These are phyloP conservation scores for Aquilaria agallochum DNA, from an alignment of 441 rosid genomes.

Conservation along the genomic window DNA sequence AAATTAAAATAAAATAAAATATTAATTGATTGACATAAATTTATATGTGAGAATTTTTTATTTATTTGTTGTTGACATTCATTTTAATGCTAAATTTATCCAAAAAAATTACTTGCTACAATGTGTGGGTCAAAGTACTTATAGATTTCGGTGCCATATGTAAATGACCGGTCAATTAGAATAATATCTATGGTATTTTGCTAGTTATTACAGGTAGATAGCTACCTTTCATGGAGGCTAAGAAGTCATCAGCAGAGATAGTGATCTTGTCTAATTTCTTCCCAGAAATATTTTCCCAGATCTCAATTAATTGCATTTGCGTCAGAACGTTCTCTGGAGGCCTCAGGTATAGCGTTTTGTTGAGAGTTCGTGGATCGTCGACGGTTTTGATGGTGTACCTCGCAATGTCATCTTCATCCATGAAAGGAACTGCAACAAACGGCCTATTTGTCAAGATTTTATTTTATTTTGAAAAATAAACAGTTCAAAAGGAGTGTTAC, in stretches of 20 bases:
- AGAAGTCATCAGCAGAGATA: slow-evolving; percentile 41
- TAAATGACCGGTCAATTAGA: slow-evolving; percentile 21
- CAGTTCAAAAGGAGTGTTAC: too few relatives aligned
- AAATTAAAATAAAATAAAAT: too few relatives aligned
- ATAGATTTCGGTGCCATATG: not conserved
- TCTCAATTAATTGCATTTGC: slow-evolving; percentile 45
- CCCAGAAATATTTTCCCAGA: slow-evolving; percentile 56
- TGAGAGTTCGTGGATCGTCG: slow-evolving; percentile 53
- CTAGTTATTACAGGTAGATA: too few relatives aligned
- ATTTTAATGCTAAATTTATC: too few relatives aligned
- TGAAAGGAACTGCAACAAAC: slow-evolving; percentile 29
- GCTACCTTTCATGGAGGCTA: slow-evolving; percentile 53
- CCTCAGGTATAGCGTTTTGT: slow-evolving; percentile 49
- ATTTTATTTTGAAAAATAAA: too few relatives aligned
- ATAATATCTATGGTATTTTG: too few relatives aligned
- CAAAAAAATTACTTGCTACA: not conserved
- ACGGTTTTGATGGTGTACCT: slow-evolving; percentile 52
- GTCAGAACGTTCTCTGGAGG: slow-evolving; percentile 52
- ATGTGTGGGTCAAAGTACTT: not conserved
- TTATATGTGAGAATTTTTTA: too few relatives aligned
- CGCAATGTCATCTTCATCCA: slow-evolving; percentile 73
- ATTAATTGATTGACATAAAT: too few relatives aligned
- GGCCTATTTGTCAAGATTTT: slow-evolving; percentile 27
- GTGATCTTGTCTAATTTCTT: slow-evolving; percentile 34
- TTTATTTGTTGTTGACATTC: too few relatives aligned